Evolutionary conservation across 805 yeast species (phyloP), one percentile per base, ranked within the genome.

Genomic region (Dipodascus albidus): DNA sequence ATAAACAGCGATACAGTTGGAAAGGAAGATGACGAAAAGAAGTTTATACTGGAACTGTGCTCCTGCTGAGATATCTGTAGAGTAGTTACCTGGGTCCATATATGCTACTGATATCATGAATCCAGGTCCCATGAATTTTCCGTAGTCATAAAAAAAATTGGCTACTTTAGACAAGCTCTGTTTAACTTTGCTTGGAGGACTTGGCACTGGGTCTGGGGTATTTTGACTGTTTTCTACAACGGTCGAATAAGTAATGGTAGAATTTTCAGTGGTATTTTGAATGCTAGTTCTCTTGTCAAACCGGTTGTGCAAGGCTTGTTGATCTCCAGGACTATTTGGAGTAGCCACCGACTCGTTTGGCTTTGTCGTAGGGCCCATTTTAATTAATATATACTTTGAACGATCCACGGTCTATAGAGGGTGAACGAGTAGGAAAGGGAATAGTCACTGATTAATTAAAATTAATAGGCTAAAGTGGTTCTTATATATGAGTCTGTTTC

Each of bases 71-170:
- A 91, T 96, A 6, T 93, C 95, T 0, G 97, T 87, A 42, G 96
- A 85, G 69, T 90, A 91, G 70, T 93, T 91, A 2, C 99, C 99
- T 0, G 99, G 98, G 63, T 91, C 98, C 88, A 93, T 87, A 67
- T 90, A 93, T 0, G 97, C 93, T 31, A 91, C 96, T 2, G 90
- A 79, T 1, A 93, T 95, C 95, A 91, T 85, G 50, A 91, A 71
- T 0, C 99, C 98, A 0, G 98, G 98, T 0, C 98, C 98, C n/a
- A 91, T 74, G 65, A 85, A 86, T 57, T 74, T 69, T 47, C 74
- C 68, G 65, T 82, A 85, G 59, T 82, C 31, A n/a, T 9, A 9
- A 4, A 47, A 8, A n/a, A 22, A 11, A 8, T 4, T 47, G 14
- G 8, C 22, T 11, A 47, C 19, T 38, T 38, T 38, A 14, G 9